These are phyloP conservation scores for Citrus cavaleriei DNA, from an alignment of 345 rosid genomes.

Conservation along the genomic window DNA sequence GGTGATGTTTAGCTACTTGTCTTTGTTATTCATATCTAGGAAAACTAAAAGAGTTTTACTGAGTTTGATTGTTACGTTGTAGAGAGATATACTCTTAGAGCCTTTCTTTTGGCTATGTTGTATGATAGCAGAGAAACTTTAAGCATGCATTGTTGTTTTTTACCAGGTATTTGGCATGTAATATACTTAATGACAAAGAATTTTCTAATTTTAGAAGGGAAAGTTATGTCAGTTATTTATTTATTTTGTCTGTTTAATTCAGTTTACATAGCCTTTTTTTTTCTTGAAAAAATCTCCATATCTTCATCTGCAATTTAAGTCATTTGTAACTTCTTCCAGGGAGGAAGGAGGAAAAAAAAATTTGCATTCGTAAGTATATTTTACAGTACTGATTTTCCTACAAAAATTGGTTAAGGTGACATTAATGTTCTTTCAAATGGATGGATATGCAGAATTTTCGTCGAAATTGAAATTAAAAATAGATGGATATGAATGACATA, in stretches of 20 bases:
- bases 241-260: neutral
- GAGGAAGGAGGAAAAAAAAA: too few relatives aligned
- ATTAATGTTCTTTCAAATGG: neutral
- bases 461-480: neutral
- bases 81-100: neutral
- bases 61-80: neutral
- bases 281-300: neutral
- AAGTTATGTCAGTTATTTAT: neutral
- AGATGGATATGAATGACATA: too few relatives aligned
- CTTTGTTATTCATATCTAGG: neutral
- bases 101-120: neutral
- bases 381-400: neutral
- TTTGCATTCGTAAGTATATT: too few relatives aligned
- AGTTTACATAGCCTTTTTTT: neutral
- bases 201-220: neutral
- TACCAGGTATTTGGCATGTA: constrained; percentile 2
- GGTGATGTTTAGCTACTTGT: neutral
- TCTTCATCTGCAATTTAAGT: neutral
- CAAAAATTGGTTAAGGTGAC: neutral
- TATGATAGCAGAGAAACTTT: neutral
- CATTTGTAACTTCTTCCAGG: too few relatives aligned
- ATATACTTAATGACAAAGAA: neutral
- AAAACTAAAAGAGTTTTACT: neutral
- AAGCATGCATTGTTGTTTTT: neutral
- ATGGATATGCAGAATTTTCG: neutral